Evolutionary conservation across 192 early-diverging fungal genomes (phyloP).

Genomic region (Mortierella alpina): DNA sequence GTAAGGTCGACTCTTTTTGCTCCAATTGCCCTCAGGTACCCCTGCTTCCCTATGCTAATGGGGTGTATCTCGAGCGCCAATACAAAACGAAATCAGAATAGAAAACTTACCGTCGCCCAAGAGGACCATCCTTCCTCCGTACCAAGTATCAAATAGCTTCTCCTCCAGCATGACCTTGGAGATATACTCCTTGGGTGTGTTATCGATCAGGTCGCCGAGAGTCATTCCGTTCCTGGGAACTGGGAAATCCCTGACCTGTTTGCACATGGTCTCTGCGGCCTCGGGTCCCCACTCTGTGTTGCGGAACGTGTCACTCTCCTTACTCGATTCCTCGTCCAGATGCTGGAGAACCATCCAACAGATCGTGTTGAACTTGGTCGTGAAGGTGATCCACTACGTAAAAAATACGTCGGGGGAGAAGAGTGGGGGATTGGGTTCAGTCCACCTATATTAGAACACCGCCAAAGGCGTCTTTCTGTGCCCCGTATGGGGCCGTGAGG

Average conservation of each 20-base stretch:
- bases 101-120: background rate
- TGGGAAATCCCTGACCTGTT: slow-evolving; percentile 4
- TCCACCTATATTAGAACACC: background rate
- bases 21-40: background rate
- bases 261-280: slow-evolving; percentile 16
- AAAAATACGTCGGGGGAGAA: background rate
- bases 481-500: too few relatives aligned
- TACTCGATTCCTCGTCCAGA: background rate
- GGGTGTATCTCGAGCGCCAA: background rate
- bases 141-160: slow-evolving; percentile 11
- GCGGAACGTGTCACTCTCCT: background rate
- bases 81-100: background rate
- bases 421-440: too few relatives aligned
- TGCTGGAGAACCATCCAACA: slow-evolving; percentile 21
- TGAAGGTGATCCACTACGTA: slow-evolving; percentile 6
- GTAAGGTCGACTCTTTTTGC: too few relatives aligned
- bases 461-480: background rate
- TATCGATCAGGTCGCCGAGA: slow-evolving; percentile 17
- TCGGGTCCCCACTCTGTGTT: slow-evolving; percentile 14
- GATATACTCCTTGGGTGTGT: slow-evolving; percentile 10
- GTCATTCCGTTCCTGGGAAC: slow-evolving; percentile 3
- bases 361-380: background rate
- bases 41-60: background rate
- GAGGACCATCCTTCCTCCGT: background rate
- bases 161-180: slow-evolving; percentile 19